Evolutionary conservation across 495 filamentous ascomycete genomes (phyloP), one percentile per base, ranked within the genome.

Genomic region (Xylaria cubensis): DNA sequence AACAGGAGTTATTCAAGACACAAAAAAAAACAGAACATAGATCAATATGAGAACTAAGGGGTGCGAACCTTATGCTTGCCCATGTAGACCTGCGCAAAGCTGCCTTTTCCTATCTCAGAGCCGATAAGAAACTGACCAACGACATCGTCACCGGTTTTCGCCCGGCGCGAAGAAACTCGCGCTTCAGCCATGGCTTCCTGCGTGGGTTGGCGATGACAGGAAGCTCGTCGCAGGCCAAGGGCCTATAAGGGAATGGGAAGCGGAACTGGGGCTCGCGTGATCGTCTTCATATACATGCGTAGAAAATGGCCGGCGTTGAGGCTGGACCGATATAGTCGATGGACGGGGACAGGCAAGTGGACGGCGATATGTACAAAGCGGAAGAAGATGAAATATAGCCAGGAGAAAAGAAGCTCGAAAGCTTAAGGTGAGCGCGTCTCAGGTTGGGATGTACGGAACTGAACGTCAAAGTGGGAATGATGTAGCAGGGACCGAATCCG

Each of bases 11-110:
- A 63, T 50, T 9, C 50, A 44, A 56, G n/a, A 64, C 51, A 67
- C 58, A 55, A 65, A 70, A 65, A 70, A 63, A 58, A 58, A 41
- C 34, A 67, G 46, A 46, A 50, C 42, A 53, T 32, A 34, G 17
- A 42, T 55, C 41, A 21, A 67, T 61, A 55, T n/a, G 44, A 63
- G 63, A 39, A 64, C 50, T 50, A 63, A 55, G 58, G 55, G 66
- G 62, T 74, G 88, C 92, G 84, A 84, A 97, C 94, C 82, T 90
- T 91, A 79, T 96, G 93, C 53, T 90, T 89, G 75, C 93, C 95
- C 80, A 91, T 89, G 80, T 94, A 98, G 73, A 98, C 95, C 67
- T 93, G 94, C 71, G 95, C 95, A 85, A 98, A 98, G 87, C 95
- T 98, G 50, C 95, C 95, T 84, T 93, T 93, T 64, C 95, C 95